Conservation (phyloP, 1,284 basidiomycete genomes). For the Trichosporon faecale region DNA sequence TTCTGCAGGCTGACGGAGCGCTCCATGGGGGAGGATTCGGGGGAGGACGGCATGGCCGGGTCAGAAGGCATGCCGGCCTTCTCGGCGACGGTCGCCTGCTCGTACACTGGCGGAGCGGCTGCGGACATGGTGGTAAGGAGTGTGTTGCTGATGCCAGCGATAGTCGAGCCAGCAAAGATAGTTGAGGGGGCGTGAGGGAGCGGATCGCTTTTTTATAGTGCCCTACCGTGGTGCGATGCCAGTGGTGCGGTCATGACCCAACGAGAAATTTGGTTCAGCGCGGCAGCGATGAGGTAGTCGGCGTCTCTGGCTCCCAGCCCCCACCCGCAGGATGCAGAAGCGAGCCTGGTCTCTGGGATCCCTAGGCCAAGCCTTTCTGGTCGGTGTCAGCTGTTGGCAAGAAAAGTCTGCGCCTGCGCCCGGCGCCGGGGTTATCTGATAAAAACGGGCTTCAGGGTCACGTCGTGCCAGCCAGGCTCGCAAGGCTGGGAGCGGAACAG, state of each 20-base stretch:
- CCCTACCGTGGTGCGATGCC: not conserved
- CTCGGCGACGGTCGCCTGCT: not conserved
- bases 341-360: not conserved
- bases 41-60: not conserved
- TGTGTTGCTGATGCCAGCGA: no score
- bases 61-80: not conserved
- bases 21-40: not conserved
- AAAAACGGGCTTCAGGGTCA: not conserved
- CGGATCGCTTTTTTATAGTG: not conserved
- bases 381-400: not conserved
- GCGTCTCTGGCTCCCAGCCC: not conserved
- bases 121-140: not conserved
- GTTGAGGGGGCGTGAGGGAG: no score
- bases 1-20: not conserved
- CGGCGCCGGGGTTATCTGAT: slow-evolving; percentile 1
- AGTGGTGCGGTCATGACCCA: no score
- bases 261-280: not conserved
- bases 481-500: no score
- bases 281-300: not conserved
- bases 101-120: not conserved
- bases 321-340: no score
- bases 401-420: not conserved
- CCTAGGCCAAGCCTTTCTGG: not conserved
- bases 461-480: no score
- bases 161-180: not conserved